Percentiles rank a stretch among this genome's conserved stretches.
These are phyloP conservation scores for Dothiorella sarmentorum DNA, from an alignment of 2,329 filamentous ascomycete genomes.

Conservation along the genomic window DNA sequence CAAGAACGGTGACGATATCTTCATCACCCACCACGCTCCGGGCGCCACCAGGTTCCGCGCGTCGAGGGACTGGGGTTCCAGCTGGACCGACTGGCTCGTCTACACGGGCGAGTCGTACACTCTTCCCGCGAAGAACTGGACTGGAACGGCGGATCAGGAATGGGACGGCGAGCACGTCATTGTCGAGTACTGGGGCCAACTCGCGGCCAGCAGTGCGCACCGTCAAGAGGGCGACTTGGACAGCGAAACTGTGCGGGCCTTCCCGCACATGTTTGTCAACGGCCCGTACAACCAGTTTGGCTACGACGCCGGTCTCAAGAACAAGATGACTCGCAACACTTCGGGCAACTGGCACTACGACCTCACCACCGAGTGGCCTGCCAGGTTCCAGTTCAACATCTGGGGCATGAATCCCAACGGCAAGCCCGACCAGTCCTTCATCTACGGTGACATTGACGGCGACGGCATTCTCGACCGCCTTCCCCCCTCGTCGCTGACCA, in stretches of 20 bases:
- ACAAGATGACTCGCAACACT: slow-evolving; percentile 49
- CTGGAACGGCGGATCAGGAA: slow-evolving; percentile 54
- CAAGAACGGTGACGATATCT: slow-evolving; percentile 39
- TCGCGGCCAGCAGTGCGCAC: slow-evolving; percentile 58
- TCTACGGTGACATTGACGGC: slow-evolving; percentile 60
- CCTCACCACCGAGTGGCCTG: slow-evolving; percentile 63
- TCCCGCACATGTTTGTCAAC: slow-evolving; percentile 60
- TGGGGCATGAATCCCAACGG: slow-evolving; percentile 66
- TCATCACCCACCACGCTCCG: slow-evolving; percentile 56
- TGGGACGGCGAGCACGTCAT: slow-evolving; percentile 62
- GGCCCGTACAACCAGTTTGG: slow-evolving; percentile 63
- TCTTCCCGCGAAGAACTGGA: slow-evolving; percentile 52
- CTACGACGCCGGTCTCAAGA: slow-evolving; percentile 58
- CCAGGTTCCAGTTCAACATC: slow-evolving; percentile 59
- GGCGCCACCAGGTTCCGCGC: slow-evolving; percentile 63
- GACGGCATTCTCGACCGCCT: slow-evolving; percentile 61
- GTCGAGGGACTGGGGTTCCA: slow-evolving; percentile 58
- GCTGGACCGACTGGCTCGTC: slow-evolving; percentile 56
- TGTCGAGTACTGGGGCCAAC: slow-evolving; percentile 61
- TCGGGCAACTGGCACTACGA: slow-evolving; percentile 56
- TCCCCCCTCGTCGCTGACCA: slow-evolving; percentile 55
- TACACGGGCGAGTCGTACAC: slow-evolving; percentile 53
- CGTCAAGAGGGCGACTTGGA: slow-evolving; percentile 57
- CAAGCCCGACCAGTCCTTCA: slow-evolving; percentile 56
- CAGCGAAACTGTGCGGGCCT: slow-evolving; percentile 25